Evolutionary conservation across 257 asterid species (phyloP), one percentile per base, ranked within the genome.

Genomic region (Solanum clarkiae): DNA sequence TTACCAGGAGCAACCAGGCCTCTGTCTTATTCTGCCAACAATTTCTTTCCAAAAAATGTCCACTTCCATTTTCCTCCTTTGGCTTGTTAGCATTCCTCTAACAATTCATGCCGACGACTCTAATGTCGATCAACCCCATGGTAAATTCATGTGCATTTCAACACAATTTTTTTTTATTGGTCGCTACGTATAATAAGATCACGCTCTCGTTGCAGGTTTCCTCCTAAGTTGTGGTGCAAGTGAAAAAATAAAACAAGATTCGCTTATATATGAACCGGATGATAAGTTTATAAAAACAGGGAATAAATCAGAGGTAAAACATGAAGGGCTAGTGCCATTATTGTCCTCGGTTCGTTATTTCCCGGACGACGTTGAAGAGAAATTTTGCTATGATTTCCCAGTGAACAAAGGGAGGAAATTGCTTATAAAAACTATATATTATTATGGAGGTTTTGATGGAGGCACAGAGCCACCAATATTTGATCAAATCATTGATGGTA

Each of bases 401-500:
- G 98, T 92, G 84, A 24, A 84, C 20, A 91, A 90, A 70, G 95
- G 94, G 54, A 90, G 88, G 68, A 94, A 88, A 51, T 86, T 91
- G 70, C 87, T 94, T 22, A 94, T 96, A 12, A 93, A 90, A 84
- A 93, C 97, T 0, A 22, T 90, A 6, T 93, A 92, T 74, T 96
- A 89, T 81, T 94, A 94, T 57, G 99, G 98, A 17, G 93, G 94
- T 7, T 96, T 94, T 53, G 98, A 95, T 87, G 98, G 98, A 74
- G 95, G 94, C n/a, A 86, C 83, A 1, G 88, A 89, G 13, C 98
- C 99, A 10, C 95, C 99, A 11, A 92, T 95, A 80, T 96, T 96
- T 83, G 98, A 96, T 88, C 98, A 94, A 91, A 91, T 94, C 88
- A 91, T 95, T 14, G 99, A 96, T 77, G 98, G 97, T 2, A 91